Base-by-base conservation (phyloP, 2,329 filamentous ascomycete species). In the Calonectria honghensis region DNA sequence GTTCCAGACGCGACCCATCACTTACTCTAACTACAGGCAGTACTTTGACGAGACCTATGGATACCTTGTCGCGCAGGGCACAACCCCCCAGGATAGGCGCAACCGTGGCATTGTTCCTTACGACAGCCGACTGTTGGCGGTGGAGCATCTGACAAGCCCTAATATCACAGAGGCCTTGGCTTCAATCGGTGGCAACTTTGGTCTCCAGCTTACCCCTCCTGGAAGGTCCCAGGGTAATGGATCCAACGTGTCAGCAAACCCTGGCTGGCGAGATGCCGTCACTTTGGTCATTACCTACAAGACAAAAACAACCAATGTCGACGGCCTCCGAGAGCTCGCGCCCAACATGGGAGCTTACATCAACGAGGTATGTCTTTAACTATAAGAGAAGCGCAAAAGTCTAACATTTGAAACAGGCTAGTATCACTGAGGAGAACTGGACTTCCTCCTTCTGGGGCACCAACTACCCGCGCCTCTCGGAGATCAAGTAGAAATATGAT, bases 301-400 rank as follows among this genome's bases (percentile, higher is more conserved):
- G 29, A 54, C 51, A 10, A 13, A 32, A 6, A 37, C 35, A 3
- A 37, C 57, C 37, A 37, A 18, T 35, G 24, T 24, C 9, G 16
- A 14, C 10, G 57, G 57, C 7, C 57, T 61, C 14, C 35, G 57
- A 20, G n/a, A 41, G 16, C 57, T 61, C 18, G 57, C 57, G 5
- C 57, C 57, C 16, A 24, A 61, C 7, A 61, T 61, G 35, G 57
- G 57, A 18, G 27, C 57, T 29, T 61, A 61, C 6, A 61, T 61
- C 13, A 61, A 61, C 10, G 57, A 61, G 57, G 57, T 61, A 24
- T 3, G 57, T 16, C 13, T 18, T 10, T 2, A 4, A 5, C 20
- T 18, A 10, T 48, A 10, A 16, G 3, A 14, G 13, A 9, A 16
- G 6, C 18, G 6, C 18, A n/a, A 20, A 39, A 2, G 31, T 39